Base-by-base conservation (phyloP, 2,329 filamentous ascomycete genomes). In the Truncatella angustata region DNA sequence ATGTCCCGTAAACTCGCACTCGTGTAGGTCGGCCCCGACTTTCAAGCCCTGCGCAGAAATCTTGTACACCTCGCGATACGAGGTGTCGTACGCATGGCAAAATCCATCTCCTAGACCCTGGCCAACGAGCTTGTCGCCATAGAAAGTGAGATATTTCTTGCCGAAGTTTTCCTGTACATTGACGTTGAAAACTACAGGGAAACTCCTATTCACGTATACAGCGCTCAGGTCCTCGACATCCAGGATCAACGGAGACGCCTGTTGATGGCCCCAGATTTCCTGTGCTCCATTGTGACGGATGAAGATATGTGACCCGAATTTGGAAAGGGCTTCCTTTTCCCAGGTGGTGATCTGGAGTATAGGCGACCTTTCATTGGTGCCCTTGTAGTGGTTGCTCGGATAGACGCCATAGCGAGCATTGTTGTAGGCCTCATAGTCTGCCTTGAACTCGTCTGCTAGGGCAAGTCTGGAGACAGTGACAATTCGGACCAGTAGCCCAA, bases 121-220 rank as follows among this genome's bases (percentile, higher is more conserved):
- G 7, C 47, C 51, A 6, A 53, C 49, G 46, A 56, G 55, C 16
- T 34, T 39, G 14, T 57, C 58, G 23, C 54, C 58, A 49, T 57
- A 60, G 34, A 60, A 60, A 11, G 58, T 60, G 47, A 60, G 54
- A 23, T 60, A 59, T 24, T 51, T 54, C 39, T 58, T 47, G 23
- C 54, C 54, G 4, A n/a, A 24, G 46, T 59, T 47, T 37, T 59
- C 53, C 50, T 60, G 58, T n/a, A 59, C 50, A 10, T 54, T 52
- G 7, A 56, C 55, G 45, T 56, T 57, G 46, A 59, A 60, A 9
- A 59, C 56, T 24, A 56, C 54, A 5, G 56, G 52, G 42, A 56
- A 60, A 39, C 32, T 54, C 20, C 58, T 51, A 51, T 59, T 59
- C 35, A 60, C 43, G 26, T 53, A 60, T 3, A 60, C 58, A 12